Conservation (phyloP, 2,329 filamentous ascomycete genomes). For the Fonsecaea nubica region DNA sequence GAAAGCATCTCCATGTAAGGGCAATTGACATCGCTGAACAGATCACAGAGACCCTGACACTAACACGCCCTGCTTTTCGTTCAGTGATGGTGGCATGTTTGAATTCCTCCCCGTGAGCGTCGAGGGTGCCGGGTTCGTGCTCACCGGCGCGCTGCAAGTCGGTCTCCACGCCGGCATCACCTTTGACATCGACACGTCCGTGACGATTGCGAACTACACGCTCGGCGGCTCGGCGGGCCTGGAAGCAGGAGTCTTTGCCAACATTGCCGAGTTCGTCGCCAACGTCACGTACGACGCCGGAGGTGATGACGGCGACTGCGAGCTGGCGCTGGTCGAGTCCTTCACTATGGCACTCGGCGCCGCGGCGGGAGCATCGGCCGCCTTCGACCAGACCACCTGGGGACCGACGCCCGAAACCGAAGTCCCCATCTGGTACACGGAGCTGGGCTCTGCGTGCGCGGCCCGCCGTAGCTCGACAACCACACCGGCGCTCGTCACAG, state of each 20-base stretch:
- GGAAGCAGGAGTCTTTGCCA: constrained; percentile 1
- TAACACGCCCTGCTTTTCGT: neutral
- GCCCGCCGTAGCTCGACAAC: neutral
- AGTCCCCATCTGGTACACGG: constrained; percentile 4
- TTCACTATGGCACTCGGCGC: constrained; percentile 3
- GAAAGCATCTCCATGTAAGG: constrained; percentile 10
- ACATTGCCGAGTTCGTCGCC: constrained; percentile 10
- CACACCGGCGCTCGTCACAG: neutral
- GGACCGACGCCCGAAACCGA: constrained; percentile 3
- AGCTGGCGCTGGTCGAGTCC: neutral
- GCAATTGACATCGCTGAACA: neutral
- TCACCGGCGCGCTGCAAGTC: neutral
- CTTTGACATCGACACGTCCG: neutral
- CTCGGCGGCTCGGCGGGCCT: constrained; percentile 3
- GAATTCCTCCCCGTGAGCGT: constrained; percentile 10
- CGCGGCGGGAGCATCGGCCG: neutral
- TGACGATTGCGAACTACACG: neutral
- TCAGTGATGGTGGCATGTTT: constrained; percentile 6
- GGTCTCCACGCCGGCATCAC: constrained; percentile 6
- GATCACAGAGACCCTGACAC: neutral
- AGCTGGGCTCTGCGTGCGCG: neutral
- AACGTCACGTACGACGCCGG: neutral
- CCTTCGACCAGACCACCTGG: constrained; percentile 4
- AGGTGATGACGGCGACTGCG: neutral
- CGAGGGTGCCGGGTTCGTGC: neutral